Evolutionary conservation across 148 eudicot genomes (phyloP).

Genomic region (Camellia sinensis): DNA sequence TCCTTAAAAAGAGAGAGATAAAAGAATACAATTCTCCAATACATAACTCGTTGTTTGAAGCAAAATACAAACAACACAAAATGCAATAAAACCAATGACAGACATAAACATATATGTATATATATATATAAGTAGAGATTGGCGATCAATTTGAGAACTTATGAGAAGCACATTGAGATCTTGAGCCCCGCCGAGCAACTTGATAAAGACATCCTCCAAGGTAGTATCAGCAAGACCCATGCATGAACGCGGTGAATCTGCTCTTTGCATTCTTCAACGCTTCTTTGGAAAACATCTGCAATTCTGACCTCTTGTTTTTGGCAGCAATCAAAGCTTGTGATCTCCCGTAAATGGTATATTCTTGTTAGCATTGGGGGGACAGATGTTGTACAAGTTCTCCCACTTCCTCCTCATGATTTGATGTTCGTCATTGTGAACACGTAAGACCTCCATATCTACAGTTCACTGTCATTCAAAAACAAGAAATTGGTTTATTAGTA

Average conservation of each 20-base stretch:
- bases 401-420: constrained; percentile 46
- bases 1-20: no score
- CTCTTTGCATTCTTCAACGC: constrained; percentile 60
- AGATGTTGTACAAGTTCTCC: constrained; percentile 38
- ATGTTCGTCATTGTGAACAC: constrained; percentile 61
- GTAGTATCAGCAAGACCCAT: constrained; percentile 74
- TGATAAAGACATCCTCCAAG: constrained; percentile 79
- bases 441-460: constrained; percentile 61
- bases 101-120: no score
- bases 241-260: constrained; percentile 58
- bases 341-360: constrained; percentile 68
- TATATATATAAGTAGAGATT: no score
- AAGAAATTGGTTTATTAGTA: neutral
- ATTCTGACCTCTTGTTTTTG: constrained; percentile 55
- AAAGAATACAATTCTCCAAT: no score
- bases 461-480: constrained; percentile 39
- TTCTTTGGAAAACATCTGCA: constrained; percentile 56
- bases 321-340: constrained; percentile 71
- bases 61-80: no score
- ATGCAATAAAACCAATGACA: no score
- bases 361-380: constrained; percentile 43
- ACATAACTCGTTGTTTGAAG: no score
- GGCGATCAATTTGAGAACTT: constrained; percentile 11
- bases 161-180: constrained; percentile 36
- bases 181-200: constrained; percentile 54